Evolutionary conservation across 345 rosid species (phyloP), one percentile per base, ranked within the genome.

Genomic region (Lepidium aucheri): DNA sequence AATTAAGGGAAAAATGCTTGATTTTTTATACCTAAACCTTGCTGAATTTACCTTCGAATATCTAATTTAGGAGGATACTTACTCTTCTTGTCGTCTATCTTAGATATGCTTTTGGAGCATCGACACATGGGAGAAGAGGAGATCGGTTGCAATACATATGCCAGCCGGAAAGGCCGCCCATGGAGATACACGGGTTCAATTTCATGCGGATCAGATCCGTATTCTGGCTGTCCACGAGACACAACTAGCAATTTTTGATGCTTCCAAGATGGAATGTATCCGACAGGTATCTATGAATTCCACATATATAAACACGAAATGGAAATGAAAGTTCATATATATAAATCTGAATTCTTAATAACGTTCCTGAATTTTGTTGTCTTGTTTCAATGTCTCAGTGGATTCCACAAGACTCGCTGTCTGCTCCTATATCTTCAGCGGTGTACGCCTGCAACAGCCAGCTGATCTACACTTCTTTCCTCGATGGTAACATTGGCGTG

Each of bases 81-180:
- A 67, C 36, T 18, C 39, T 17, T 67, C 17, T 1, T 38, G 50
- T 54, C 45, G 44, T 46, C 49, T 68, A n/a, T 47, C 55, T 67
- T 80, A 91, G 97, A 78, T 91, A 38, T 85, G 80, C 62, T 76
- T 84, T 32, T 91, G 96, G 98, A 87, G 85, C 78, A 82, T 87
- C 64, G 95, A 89, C 63, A 70, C 95, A 46, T 91, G 98, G 98
- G 98, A 91, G 82, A 89, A 83, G 75, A 83, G 82, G 74, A 89
- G 84, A 77, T 79, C 86, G 3, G 59, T 84, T 41, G 3, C 76
- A 4, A 79, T 91, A 20, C 95, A 80, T 68, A 74, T 81, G 65
- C 92, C 95, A 44, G 63, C 81, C 42, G 96, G 95, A 62, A 84
- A 89, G 79, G 63, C 78, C 6, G 82, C 85, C 53, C 67, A 18